phyloP scores from a whole-genome alignment of 176 grass and related monocot species.

The Phoenix dactylifera region DNA sequence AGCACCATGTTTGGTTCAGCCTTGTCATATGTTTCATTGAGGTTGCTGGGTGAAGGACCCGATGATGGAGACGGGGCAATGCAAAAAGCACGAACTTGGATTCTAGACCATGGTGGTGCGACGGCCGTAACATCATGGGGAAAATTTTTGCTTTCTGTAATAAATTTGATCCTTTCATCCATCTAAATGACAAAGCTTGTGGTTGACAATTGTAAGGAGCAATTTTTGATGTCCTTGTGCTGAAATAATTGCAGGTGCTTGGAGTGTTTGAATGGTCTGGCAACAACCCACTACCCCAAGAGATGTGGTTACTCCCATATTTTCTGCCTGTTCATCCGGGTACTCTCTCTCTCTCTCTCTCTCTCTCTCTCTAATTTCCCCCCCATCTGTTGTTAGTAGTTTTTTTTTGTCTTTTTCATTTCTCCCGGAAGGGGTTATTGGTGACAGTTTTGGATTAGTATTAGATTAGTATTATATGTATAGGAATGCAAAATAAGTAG shows the following conservation, averaged over 20 bases:
- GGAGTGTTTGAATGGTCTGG: conserved; percentile 97
- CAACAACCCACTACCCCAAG: conserved; percentile 87
- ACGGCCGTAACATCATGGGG: conserved; percentile 90
- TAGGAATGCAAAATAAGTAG: too few relatives aligned
- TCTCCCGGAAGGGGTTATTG: too few relatives aligned
- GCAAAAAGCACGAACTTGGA: conserved; percentile 78
- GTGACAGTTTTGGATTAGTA: too few relatives aligned
- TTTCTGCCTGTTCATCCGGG: too few relatives aligned
- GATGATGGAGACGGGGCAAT: conserved; percentile 66
- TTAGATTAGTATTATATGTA: too few relatives aligned
- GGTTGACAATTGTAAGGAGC: neutral
- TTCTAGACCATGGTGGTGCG: conserved; percentile 80
- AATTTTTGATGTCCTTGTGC: neutral
- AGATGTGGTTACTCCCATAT: too few relatives aligned
- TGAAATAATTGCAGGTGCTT: conserved; percentile 57
- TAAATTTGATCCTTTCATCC: conserved; percentile 15
- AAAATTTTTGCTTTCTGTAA: conserved; percentile 88
- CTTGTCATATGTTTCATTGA: conserved; percentile 67
- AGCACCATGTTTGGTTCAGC: conserved; percentile 96
- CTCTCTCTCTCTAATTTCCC: too few relatives aligned
- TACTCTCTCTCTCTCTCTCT: too few relatives aligned
- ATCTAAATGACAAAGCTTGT: neutral
- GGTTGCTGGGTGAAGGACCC: conserved; percentile 72
- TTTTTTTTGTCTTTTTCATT: too few relatives aligned
- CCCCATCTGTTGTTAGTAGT: too few relatives aligned